A percentile compares a stretch with the other conserved stretches of the same genome.
Evolutionary conservation across 305 asterid genomes (phyloP).

Genomic region (Petunia hybrid): DNA sequence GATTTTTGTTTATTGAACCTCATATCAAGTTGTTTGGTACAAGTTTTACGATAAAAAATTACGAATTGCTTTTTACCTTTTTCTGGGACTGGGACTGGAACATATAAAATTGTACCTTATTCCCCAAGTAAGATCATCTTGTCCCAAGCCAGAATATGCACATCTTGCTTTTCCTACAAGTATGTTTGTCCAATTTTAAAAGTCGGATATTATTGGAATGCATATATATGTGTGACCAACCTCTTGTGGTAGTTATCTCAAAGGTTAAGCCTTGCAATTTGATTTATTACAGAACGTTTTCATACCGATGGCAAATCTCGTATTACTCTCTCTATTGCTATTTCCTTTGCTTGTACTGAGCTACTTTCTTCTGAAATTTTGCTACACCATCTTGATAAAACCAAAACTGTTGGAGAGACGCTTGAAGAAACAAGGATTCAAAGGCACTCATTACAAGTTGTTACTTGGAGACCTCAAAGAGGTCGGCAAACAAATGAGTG

Average conservation of each 20-base stretch:
- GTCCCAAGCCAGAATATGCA: neutral
- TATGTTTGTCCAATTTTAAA: neutral
- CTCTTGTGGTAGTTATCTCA: neutral
- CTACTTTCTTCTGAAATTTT: slow-evolving; percentile 39
- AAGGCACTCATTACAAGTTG: slow-evolving; percentile 51
- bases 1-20: neutral
- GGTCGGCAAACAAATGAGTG: slow-evolving; percentile 40
- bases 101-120: slow-evolving; percentile 22
- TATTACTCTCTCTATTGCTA: slow-evolving; percentile 36
- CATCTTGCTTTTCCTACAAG: slow-evolving; percentile 20
- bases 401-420: slow-evolving; percentile 52
- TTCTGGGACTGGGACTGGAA: slow-evolving; percentile 29
- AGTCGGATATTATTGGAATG: neutral
- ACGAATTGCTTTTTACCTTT: neutral
- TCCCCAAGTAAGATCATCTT: neutral
- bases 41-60: slow-evolving; percentile 6
- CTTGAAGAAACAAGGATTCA: slow-evolving; percentile 48
- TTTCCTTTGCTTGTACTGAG: slow-evolving; percentile 37
- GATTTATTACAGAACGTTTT: neutral
- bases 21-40: neutral
- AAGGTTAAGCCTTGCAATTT: neutral
- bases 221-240: neutral
- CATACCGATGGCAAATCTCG: slow-evolving; percentile 43
- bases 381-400: slow-evolving; percentile 45
- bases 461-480: slow-evolving; percentile 52